Base-by-base conservation (phyloP, 2,329 filamentous ascomycete genomes). In the Ophiostoma sp. region DNA sequence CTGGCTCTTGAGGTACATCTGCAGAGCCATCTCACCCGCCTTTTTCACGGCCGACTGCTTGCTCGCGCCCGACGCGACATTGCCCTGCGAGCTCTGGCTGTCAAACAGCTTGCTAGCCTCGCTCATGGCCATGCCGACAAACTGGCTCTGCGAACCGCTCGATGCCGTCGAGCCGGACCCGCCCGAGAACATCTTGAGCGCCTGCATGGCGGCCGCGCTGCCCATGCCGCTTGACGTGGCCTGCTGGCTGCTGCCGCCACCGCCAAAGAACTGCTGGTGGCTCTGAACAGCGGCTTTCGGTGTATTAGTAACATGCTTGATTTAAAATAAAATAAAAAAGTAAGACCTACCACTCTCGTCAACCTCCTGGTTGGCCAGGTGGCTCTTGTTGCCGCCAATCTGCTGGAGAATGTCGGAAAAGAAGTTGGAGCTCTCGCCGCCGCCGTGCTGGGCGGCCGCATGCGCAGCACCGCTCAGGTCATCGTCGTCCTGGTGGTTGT, bases 1-100 rank as follows among this genome's bases (percentile, higher is more conserved):
- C 78, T 93, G 85, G 75, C 86, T 88, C 86, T 96, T 94, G 83
- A 96, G 81, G 79, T 94, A 97, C 87, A 97, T 90, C 86, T 96
- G 93, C 75, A 97, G 79, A 2, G 93, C 94, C 86, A 92, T 90
- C 84, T 96, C 89, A 1, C 89, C 93, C 3, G 94, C 94, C 78
- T 89, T 83, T 77, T 90, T 88, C 66, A 97, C 83, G 67, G 88
- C 92, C 67, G 88, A 89, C 80, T 97, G 88, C 86, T 97, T 97
- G 80, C 87, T 90, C 5, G 90, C 86, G 35, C 85, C 84, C 33
- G 83, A 79, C 3, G 81, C 77, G 27, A 87, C 81, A 74, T 85
- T 83, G 74, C 86, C 86, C 74, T 84, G 79, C 11, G 83, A 79
- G 39, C 82, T 78, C 78, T 88, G 86, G 77, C 82, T 80, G 74